Conservation (phyloP, 305 asterid genomes). For the Stenogyne calaminthoides region DNA sequence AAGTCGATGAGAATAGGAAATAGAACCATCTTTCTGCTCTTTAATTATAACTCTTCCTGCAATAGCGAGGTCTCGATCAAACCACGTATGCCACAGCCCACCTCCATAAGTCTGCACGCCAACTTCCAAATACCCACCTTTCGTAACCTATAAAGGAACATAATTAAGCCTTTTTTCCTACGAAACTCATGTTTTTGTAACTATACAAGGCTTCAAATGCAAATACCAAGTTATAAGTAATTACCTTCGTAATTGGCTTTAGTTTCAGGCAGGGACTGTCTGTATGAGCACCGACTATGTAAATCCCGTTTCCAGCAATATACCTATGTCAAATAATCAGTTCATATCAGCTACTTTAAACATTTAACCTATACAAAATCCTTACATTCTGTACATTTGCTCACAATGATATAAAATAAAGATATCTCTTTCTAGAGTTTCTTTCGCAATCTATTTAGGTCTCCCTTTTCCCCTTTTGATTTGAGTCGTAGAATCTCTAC, state of each 20-base stretch:
- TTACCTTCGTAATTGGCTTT: conserved; percentile 85
- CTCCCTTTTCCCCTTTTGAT: neutral
- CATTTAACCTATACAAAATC: no score
- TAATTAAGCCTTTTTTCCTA: neutral
- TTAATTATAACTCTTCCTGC: conserved; percentile 84
- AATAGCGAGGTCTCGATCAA: conserved; percentile 87
- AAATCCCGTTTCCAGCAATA: conserved; percentile 80
- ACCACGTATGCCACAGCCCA: conserved; percentile 99
- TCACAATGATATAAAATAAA: neutral
- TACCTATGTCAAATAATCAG: conserved; percentile 52
- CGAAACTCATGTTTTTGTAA: neutral
- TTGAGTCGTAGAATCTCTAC: neutral
- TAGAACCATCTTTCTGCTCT: conserved; percentile 62
- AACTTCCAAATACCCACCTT: conserved; percentile 91
- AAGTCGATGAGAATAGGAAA: conserved; percentile 66
- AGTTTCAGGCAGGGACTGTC: conserved; percentile 91
- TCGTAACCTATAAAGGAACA: conserved; percentile 56
- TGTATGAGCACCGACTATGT: conserved; percentile 92
- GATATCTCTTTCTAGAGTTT: neutral
- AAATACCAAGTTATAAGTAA: conserved; percentile 3
- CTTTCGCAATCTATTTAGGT: neutral
- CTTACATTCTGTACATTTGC: neutral
- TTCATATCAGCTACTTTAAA: conserved; percentile 24
- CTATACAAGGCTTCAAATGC: conserved; percentile 7
- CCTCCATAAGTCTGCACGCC: conserved; percentile 95